Evolutionary conservation across 805 yeast genomes (phyloP).

Genomic region (Komagataella mondaviorum): DNA sequence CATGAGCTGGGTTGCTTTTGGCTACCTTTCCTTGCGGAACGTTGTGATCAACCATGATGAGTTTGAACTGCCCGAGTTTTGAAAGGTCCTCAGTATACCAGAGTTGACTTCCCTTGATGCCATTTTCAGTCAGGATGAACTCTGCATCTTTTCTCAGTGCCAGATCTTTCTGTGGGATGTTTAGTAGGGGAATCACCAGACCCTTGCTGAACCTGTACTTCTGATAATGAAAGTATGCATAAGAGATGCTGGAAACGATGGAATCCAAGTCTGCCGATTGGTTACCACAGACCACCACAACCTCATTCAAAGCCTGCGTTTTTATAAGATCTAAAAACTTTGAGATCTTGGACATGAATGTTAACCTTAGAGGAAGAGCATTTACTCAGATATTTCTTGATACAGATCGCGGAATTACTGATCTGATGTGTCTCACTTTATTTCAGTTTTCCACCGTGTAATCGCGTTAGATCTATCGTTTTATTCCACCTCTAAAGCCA

Average conservation of each 20-base stretch:
- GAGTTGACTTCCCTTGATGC: constrained; percentile 34
- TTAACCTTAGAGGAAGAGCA: too few species aligned
- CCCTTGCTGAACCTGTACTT: constrained; percentile 15
- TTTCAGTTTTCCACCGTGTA: not conserved
- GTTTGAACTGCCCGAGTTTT: constrained; percentile 14
- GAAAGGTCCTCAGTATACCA: constrained; percentile 57
- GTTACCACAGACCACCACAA: not conserved
- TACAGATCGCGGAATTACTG: not conserved
- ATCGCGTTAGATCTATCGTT: not conserved
- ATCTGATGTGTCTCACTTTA: not conserved
- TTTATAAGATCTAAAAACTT: not conserved
- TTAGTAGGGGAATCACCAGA: constrained; percentile 54
- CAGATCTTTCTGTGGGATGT: constrained; percentile 57
- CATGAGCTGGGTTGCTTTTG: constrained; percentile 15
- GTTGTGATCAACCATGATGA: constrained; percentile 79
- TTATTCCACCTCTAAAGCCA: not conserved
- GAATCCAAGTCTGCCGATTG: constrained; percentile 58
- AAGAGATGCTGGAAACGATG: constrained; percentile 60
- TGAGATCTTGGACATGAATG: not conserved
- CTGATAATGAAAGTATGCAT: constrained; percentile 42
- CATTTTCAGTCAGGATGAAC: constrained; percentile 31
- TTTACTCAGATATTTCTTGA: too few species aligned
- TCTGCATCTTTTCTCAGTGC: constrained; percentile 58
- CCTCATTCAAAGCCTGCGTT: not conserved
- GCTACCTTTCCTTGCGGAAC: constrained; percentile 37